These are phyloP conservation scores for Metschnikowia lachancei DNA, from an alignment of 805 yeast genomes.

Conservation along the genomic window DNA sequence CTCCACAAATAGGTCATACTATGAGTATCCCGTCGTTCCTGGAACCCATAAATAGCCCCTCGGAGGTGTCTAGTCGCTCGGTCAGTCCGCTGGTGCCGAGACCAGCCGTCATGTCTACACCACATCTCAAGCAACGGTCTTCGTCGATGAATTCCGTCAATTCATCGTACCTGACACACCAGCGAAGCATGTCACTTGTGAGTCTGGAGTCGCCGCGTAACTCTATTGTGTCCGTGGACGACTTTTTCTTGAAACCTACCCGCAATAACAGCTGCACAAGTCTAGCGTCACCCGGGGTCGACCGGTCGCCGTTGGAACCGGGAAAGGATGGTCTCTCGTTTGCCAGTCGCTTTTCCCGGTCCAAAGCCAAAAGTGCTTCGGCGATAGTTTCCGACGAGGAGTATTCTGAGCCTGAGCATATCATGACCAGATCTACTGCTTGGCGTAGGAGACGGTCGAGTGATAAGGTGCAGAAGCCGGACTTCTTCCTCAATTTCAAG, in stretches of 20 bases:
- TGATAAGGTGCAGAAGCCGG: slow-evolving; percentile 16
- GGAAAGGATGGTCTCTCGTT: slow-evolving; percentile 3
- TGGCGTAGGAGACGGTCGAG: slow-evolving; percentile 19
- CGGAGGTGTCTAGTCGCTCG: slow-evolving; percentile 9
- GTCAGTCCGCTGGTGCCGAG: slow-evolving; percentile 9
- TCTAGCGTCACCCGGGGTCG: slow-evolving; percentile 19
- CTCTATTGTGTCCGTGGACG: slow-evolving; percentile 41
- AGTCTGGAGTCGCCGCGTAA: slow-evolving; percentile 42
- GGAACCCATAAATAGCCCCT: slow-evolving; percentile 7
- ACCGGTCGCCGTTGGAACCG: slow-evolving; percentile 12
- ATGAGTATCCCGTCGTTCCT: slow-evolving; percentile 4
- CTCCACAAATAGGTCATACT: neutral
- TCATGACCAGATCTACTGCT: slow-evolving; percentile 7
- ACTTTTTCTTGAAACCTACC: slow-evolving; percentile 26
- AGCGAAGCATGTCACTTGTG: slow-evolving; percentile 36
- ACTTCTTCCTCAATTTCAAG: slow-evolving; percentile 16
- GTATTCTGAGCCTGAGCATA: slow-evolving; percentile 28
- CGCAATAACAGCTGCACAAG: slow-evolving; percentile 35
- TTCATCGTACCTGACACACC: slow-evolving; percentile 28
- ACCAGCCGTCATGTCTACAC: slow-evolving; percentile 3
- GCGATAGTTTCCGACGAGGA: slow-evolving; percentile 39
- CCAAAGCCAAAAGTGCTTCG: slow-evolving; percentile 16
- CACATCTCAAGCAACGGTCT: slow-evolving; percentile 27
- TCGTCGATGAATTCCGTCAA: slow-evolving; percentile 33
- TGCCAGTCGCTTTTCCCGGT: neutral